Base-by-base conservation (phyloP, 2,329 filamentous ascomycete species). In the Colletotrichum salicis region DNA sequence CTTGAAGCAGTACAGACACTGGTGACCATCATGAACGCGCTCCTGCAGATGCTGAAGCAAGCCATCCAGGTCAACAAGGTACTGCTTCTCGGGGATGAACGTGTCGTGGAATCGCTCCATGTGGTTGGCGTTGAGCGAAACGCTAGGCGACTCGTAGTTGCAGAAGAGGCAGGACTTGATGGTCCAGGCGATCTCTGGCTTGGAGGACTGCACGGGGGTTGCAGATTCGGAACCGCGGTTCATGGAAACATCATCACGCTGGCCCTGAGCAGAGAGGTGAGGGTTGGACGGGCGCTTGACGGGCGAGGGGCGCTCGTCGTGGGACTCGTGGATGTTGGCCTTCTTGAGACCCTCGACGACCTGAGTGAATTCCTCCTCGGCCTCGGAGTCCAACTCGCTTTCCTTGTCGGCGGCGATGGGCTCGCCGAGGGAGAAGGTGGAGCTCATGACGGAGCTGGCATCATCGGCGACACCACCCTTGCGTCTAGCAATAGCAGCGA, bases 51-150 rank as follows among this genome's bases (percentile, higher is more conserved):
- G 92, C 65, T 87, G 87, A 72, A 99, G 84, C 61, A 99, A 85
- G 1, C 95, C 95, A 73, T 97, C 92, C 3, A 96, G 80, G 77
- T 99, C 90, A 5, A 93, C 90, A 2, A 99, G 85, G 77, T 94
- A 99, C 37, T 92, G 85, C 82, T 91, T 93, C 81, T 99, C 96
- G 0, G 96, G 96, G 73, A 99, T 92, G 82, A 98, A 98, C 91
- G 98, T 95, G 84, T 96, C 94, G 80, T 99, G 96, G 77, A 92
- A 92, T 72, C 94, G 93, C 79, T 93, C 91, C 96, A 99, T 99
- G 80, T 99, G 96, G 52, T 90, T 85, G 41, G 94, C 86, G 78
- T 95, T 98, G 37, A 95, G 85, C n/a, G 90, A 83, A 6, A 94
- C 84, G 13, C 90, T 93, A 0, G 94, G 90, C 0, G 95, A 97